Conservation (phyloP, 805 yeast species). For the Groenewaldozyma salmanticensis region DNA sequence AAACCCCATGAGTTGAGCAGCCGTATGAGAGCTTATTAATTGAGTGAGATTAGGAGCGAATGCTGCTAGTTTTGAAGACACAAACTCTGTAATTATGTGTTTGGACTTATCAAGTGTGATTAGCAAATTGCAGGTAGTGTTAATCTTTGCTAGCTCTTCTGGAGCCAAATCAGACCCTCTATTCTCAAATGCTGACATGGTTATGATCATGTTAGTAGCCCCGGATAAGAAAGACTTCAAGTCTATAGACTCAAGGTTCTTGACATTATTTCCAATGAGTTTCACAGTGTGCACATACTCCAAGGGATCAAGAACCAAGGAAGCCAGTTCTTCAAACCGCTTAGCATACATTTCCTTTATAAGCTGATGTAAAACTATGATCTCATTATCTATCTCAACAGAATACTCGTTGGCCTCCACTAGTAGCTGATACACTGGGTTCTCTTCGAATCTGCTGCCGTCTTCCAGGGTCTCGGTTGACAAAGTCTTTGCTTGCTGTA, state of each 20-base stretch:
- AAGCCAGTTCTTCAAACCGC: constrained; percentile 63
- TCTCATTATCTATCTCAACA: constrained; percentile 46
- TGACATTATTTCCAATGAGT: constrained; percentile 41
- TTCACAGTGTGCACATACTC: constrained; percentile 49
- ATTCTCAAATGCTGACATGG: constrained; percentile 60
- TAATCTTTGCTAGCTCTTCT: constrained; percentile 31
- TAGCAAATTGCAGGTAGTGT: constrained; percentile 39
- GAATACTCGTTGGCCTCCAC: constrained; percentile 45
- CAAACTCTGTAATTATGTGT: constrained; percentile 38
- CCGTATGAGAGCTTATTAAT: constrained; percentile 59
- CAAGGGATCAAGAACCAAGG: constrained; percentile 49
- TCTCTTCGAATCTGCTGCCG: constrained; percentile 20
- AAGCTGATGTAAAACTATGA: constrained; percentile 38
- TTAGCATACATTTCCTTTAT: constrained; percentile 44
- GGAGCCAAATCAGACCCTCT: constrained; percentile 26
- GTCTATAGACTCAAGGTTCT: constrained; percentile 14
- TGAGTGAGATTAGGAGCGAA: constrained; percentile 76
- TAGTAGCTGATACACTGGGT: constrained; percentile 42
- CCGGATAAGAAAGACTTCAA: constrained; percentile 39
- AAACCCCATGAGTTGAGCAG: constrained; percentile 62
- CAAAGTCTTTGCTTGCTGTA: constrained; percentile 1
- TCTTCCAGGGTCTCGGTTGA: background rate
- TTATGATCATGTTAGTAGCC: constrained; percentile 61
- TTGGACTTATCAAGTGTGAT: constrained; percentile 37
- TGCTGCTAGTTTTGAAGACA: constrained; percentile 44